Evolutionary conservation across 495 filamentous ascomycete species (phyloP).

Genomic region (Podospora pseudopauciseta): DNA sequence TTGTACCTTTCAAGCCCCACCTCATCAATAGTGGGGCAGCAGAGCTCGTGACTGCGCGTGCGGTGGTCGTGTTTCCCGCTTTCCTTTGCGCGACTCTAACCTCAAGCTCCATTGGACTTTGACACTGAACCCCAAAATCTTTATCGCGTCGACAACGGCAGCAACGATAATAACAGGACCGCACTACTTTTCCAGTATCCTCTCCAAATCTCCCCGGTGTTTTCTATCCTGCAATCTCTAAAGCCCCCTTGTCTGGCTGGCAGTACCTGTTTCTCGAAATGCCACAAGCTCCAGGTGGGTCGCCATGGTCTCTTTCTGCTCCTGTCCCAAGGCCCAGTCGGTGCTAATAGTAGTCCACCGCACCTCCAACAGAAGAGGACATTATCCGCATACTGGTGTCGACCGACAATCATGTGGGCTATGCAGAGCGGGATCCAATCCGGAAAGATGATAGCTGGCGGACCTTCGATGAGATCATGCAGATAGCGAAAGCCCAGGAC

Average conservation of each 20-base stretch:
- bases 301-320: background rate
- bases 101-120: background rate
- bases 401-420: constrained; percentile 97
- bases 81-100: background rate
- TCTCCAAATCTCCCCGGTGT: background rate
- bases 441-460: constrained; percentile 97
- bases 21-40: background rate
- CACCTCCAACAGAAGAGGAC: constrained; percentile 58
- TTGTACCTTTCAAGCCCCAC: background rate
- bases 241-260: background rate
- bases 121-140: background rate
- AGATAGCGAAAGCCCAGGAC: constrained; percentile 77
- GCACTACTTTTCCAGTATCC: too few relatives aligned
- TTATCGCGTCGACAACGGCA: background rate
- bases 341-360: background rate
- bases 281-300: constrained; percentile 26
- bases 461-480: constrained; percentile 94
- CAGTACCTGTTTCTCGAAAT: constrained; percentile 14
- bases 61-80: background rate
- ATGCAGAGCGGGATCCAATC: constrained; percentile 86
- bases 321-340: background rate
- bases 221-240: background rate
- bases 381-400: constrained; percentile 92
- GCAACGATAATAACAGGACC: background rate
- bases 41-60: background rate